Evolutionary conservation across 805 yeast genomes (phyloP), one percentile per base, ranked within the genome.

Genomic region (Pichia sporocuriosa): DNA sequence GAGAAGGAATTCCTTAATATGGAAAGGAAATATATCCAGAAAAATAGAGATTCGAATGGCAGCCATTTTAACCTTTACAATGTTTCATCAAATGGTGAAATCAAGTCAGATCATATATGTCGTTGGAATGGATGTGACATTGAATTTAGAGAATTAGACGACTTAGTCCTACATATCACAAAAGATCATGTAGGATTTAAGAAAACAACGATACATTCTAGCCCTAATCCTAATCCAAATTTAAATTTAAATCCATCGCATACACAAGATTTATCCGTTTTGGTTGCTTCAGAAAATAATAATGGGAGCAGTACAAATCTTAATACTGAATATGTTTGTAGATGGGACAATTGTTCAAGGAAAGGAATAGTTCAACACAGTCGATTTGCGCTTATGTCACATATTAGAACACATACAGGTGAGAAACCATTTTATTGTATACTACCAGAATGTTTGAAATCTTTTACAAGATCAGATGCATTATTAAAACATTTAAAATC

Each of bases 401-500:
- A 82, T 54, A 64, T 80, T 49, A 58, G 85, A 42, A 67, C 75
- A 1, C 90, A 83, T 56, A 75, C 83, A 0, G 79, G 82, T 1
- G 84, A 81, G 51, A 70, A 70, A 51, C 85, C 85, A 27, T 79
- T 72, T 49, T 72, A 67, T 50, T 83, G 90, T 56, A 68, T 73
- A 1, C 63, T 80, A 12, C 84, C 84, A 2, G 84, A 79, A 48
- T 83, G 90, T 57, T 72, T 70, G 38, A 69, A 73, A 46, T 69
- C 70, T 34, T 81, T 79, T 53, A 70, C 77, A 0, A 58, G 82
- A 40, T 66, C 79, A 1, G 84, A 77, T 47, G 84, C 81, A 1
- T 66, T 84, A 46, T 71, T 79, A 16, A 73, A 76, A 48, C 90
- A 84, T 58, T 66, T 81, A 43, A 68, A 75, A 32, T 69, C 77